These are phyloP conservation scores for Leptographium procerum DNA, from an alignment of 2,329 filamentous ascomycete genomes.

Conservation along the genomic window DNA sequence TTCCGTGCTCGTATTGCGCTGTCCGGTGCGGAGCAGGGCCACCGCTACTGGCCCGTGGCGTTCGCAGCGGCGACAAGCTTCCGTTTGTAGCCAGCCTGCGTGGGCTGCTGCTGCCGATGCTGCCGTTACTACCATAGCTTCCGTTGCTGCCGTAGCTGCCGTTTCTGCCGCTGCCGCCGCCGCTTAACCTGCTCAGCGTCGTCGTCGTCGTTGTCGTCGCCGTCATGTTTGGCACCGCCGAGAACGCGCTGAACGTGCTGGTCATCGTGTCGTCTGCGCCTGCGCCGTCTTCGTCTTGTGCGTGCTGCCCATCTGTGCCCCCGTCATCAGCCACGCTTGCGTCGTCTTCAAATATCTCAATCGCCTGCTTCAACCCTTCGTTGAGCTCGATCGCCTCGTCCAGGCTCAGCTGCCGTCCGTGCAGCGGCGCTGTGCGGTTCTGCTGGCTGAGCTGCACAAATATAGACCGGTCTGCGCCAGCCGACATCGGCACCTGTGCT, in stretches of 20 bases:
- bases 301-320: conserved; percentile 7
- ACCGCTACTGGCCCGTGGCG: conserved; percentile 1
- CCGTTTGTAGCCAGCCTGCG: conserved; percentile 44
- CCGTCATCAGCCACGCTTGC: conserved; percentile 16
- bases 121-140: neutral
- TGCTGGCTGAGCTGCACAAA: conserved; percentile 12
- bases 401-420: conserved; percentile 32
- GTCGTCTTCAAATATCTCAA: conserved; percentile 52
- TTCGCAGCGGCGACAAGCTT: conserved; percentile 20
- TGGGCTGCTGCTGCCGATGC: conserved; percentile 29
- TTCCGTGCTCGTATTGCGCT: conserved; percentile 38
- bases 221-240: conserved; percentile 60
- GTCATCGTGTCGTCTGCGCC: conserved; percentile 60
- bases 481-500: conserved; percentile 7
- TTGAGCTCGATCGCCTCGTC: conserved; percentile 44
- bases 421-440: conserved; percentile 5
- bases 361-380: conserved; percentile 44
- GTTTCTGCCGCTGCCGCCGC: conserved; percentile 16
- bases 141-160: conserved; percentile 29
- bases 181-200: conserved; percentile 19
- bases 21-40: conserved; percentile 17
- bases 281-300: conserved; percentile 24
- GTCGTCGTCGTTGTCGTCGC: too few species aligned
- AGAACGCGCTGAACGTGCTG: conserved; percentile 82
- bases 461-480: conserved; percentile 4